A percentile compares a stretch with the other conserved stretches of the same genome.
Evolutionary conservation across 805 yeast species (phyloP).

Genomic region (Saccharomycopsis guyanensis): DNA sequence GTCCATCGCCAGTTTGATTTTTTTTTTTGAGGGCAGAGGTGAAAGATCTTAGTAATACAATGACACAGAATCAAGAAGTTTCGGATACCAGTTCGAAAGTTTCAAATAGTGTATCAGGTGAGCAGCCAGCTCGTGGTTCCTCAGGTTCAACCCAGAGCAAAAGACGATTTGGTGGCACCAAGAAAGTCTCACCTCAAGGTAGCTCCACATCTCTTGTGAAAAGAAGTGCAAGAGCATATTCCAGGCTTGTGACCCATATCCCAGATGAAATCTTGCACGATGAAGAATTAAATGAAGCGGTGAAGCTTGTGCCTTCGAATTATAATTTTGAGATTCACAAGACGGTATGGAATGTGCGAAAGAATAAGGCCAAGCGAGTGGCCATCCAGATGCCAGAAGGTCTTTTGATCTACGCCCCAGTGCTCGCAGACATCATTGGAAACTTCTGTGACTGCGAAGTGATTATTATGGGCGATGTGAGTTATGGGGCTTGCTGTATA

Average conservation of each 20-base stretch:
- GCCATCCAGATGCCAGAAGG: slow-evolving; percentile 99
- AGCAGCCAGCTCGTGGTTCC: too few species aligned
- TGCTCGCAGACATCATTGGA: slow-evolving; percentile 86
- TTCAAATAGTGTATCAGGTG: too few species aligned
- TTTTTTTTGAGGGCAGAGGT: too few species aligned
- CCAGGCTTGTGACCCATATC: slow-evolving; percentile 72
- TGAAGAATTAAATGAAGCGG: slow-evolving; percentile 75
- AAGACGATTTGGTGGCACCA: slow-evolving; percentile 15
- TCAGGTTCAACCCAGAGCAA: background rate
- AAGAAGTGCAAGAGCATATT: slow-evolving; percentile 28
- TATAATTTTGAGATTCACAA: slow-evolving; percentile 95
- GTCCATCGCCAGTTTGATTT: too few species aligned
- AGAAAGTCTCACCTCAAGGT: slow-evolving; percentile 5
- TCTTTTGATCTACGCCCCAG: slow-evolving; percentile 73
- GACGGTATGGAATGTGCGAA: slow-evolving; percentile 86
- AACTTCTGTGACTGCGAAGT: slow-evolving; percentile 86
- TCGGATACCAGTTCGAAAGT: too few species aligned
- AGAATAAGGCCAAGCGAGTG: slow-evolving; percentile 68
- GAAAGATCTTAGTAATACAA: too few species aligned
- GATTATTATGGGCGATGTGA: slow-evolving; percentile 96
- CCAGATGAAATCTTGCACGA: slow-evolving; percentile 82
- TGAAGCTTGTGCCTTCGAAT: slow-evolving; percentile 74
- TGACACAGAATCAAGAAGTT: too few species aligned
- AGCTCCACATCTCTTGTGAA: slow-evolving; percentile 26
- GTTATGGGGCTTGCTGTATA: slow-evolving; percentile 97